phyloP scores from a whole-genome alignment of 768 basidiomycete species.

The Gyrodon lividus region DNA sequence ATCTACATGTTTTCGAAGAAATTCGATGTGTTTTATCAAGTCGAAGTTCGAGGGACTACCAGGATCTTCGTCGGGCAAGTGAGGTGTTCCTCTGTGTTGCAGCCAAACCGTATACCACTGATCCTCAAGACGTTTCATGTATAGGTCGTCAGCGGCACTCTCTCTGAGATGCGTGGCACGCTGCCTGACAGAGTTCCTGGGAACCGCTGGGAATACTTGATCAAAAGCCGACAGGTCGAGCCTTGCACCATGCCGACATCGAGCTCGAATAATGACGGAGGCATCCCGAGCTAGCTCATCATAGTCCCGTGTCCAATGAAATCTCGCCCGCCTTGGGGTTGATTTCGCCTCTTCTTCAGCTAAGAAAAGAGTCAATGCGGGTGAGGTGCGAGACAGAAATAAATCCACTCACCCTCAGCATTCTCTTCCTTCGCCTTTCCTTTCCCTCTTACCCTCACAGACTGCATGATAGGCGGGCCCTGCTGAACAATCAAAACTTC shows the following conservation, averaged over 20 bases:
- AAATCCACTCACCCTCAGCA: conserved; percentile 27
- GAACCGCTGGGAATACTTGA: conserved; percentile 79
- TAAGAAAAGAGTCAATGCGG: not conserved
- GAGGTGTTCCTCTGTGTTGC: conserved; percentile 61
- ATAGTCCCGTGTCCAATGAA: conserved; percentile 83
- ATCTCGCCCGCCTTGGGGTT: conserved; percentile 55
- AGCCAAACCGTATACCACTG: conserved; percentile 80
- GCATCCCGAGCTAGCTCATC: conserved; percentile 90
- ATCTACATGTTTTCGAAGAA: conserved; percentile 77
- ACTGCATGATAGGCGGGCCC: conserved; percentile 40
- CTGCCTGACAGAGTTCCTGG: conserved; percentile 68
- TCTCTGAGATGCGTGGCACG: conserved; percentile 62
- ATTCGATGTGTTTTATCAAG: conserved; percentile 76
- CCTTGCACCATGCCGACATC: conserved; percentile 59
- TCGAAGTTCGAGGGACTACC: conserved; percentile 72
- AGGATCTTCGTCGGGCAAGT: conserved; percentile 71
- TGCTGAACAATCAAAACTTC: conserved; percentile 51
- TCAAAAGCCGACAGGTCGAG: conserved; percentile 73
- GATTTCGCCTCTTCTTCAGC: conserved; percentile 7
- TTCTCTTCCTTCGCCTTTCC: conserved; percentile 26
- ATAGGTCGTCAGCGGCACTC: conserved; percentile 65
- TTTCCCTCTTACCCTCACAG: conserved; percentile 36
- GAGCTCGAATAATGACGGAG: conserved; percentile 75
- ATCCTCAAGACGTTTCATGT: conserved; percentile 76
- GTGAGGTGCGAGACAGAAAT: not conserved